Evolutionary conservation across 331 rosid genomes (phyloP), one percentile per base, ranked within the genome.

Genomic region (Pyrus hybrid): DNA sequence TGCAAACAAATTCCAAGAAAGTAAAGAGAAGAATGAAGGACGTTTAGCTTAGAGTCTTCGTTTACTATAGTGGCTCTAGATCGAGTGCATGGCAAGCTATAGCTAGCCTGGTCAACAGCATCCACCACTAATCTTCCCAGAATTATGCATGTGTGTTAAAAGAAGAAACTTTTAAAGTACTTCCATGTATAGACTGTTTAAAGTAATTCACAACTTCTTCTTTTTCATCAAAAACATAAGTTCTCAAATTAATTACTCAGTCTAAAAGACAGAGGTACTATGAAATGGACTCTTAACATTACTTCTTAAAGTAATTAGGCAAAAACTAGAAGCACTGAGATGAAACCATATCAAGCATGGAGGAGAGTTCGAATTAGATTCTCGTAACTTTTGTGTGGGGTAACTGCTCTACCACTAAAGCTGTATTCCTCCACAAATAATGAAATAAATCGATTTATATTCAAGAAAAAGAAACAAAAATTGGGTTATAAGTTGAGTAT

Each of bases 1-100:
- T 88, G 91, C 93, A 87, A 82, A 83, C 90, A 67, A 58, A 69
- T 82, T 80, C 81, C 90, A 57, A 87, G 83, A 88, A 90, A 82
- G 86, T 74, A 67, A 33, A 66, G 51, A 66, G 70, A 8, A 41
- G 51, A 33, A 66, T 33, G 70, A 20, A 45, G 13, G 12, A 33
- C 2, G 0, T 30, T 62, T 26, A 6, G 16, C 5, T 58, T 23
- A 63, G 60, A 64, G 51, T 51, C 75, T 71, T 17, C 30, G 61
- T 56, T 56, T 56, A 56, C 61, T 56, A 56, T 8, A 56, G 8
- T n/a, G 61, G 25, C 6, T 41, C 45, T 49, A 6, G 9, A n/a
- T n/a, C n/a, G n/a, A 8, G 62, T 56, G 9, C 62, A 56, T 56
- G 63, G 6, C 63, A 11, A n/a, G 29, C 73, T 47, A 13, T 51